phyloP scores from a whole-genome alignment of 2,329 filamentous ascomycete species.

The Cercospora janseana region DNA sequence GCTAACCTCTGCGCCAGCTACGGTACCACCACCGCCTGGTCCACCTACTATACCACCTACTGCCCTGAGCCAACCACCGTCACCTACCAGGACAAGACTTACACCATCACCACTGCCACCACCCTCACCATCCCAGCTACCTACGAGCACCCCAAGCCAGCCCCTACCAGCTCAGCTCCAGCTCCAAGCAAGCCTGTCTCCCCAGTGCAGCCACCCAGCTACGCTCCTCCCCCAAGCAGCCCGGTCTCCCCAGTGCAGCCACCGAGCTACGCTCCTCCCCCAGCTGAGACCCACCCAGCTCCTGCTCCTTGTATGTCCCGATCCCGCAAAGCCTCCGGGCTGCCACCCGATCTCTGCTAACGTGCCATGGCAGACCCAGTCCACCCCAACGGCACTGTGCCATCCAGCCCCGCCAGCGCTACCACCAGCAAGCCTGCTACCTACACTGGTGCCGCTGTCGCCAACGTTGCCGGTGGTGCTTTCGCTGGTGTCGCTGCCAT shows the following conservation, averaged over 20 bases:
- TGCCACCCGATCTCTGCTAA: constrained; percentile 6
- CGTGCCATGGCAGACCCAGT: constrained; percentile 20
- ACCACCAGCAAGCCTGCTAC: constrained; percentile 20
- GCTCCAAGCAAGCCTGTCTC: not conserved
- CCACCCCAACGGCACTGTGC: constrained; percentile 22
- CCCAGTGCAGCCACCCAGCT: constrained; percentile 3
- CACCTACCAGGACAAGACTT: constrained; percentile 30
- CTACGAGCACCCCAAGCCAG: too few species aligned
- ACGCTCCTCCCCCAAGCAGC: not conserved
- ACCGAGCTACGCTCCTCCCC: not conserved
- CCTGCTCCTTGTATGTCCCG: constrained; percentile 3
- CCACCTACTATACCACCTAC: constrained; percentile 24
- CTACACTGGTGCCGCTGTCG: constrained; percentile 26
- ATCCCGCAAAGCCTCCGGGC: constrained; percentile 12
- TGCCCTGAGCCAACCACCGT: constrained; percentile 31
- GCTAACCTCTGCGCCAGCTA: too few species aligned
- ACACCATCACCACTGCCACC: constrained; percentile 30
- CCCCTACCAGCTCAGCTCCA: constrained; percentile 26
- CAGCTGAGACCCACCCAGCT: constrained; percentile 10
- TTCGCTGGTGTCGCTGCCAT: constrained; percentile 23
- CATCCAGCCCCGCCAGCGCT: constrained; percentile 13
- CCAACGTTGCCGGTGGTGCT: constrained; percentile 21
- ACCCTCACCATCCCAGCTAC: constrained; percentile 29
- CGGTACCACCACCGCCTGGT: constrained; percentile 22
- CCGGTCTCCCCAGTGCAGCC: constrained; percentile 4